Evolutionary conservation across 768 basidiomycete species (phyloP), one percentile per base, ranked within the genome.

Genomic region (Tricholomella constricta): DNA sequence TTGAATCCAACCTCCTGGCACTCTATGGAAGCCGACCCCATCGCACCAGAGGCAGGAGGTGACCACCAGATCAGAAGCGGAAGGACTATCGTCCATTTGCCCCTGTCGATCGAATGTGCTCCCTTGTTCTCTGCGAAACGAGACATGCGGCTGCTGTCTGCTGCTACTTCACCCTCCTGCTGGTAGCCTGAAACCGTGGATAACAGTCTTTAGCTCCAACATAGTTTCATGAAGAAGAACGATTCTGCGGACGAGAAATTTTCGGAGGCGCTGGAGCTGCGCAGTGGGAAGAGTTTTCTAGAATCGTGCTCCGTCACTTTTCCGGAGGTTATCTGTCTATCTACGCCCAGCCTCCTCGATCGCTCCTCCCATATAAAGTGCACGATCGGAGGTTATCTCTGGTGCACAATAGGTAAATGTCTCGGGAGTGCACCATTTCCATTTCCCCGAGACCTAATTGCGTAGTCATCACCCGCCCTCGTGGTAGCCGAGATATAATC

Each of bases 81-180:
- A 41, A 27, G 27, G 43, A 25, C 2, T 22, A 22, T n/a, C 43
- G 29, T 38, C 32, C 42, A 45, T n/a, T 25, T 46, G 53, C 45
- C 55, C 49, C 46, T 45, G 52, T 31, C 40, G 57, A 55, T 59
- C 54, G 51, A 48, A 43, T 46, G 29, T 51, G 26, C 44, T 51
- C 49, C 35, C 20, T 53, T 44, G 25, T 52, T 37, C 22, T 43
- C 34, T 26, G 14, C 29, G 42, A 53, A 36, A 25, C 25, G n/a
- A 51, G 34, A 49, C 57, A 52, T 52, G 54, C 42, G 57, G 50
- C 23, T 27, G 22, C 38, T 40, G 36, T 14, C 26, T 32, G 51
- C 17, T 31, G 46, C 36, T 35, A 34, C 15, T 6, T 34, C 17
- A 3, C 45, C n/a, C 31, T 29, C n/a, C 31, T 29, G 31, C 20